Evolutionary conservation across 73 alveolate genomes (phyloP), one percentile per base, ranked within the genome.

Genomic region (Paraurostyla sp.): DNA sequence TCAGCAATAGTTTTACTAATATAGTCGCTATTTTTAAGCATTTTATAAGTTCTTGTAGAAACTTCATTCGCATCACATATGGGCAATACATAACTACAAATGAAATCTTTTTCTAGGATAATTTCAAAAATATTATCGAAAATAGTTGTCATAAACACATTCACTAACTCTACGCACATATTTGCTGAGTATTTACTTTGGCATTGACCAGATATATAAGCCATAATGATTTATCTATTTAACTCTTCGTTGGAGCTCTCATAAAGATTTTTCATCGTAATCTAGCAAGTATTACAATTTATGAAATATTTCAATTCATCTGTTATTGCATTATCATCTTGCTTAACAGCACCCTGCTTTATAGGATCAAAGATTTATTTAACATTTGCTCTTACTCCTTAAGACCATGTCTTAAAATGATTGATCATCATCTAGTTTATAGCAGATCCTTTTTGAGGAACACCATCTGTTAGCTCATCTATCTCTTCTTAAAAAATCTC

Each of bases 241-340:
- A 73, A 27, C 7, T 51, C 71, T 0, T 73, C 86, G 7, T 48
- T 4, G 29, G 40, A n/a, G 1, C 52, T 25, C 3, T 48, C 71
- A 23, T 32, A 25, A 0, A 73, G 9, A 23, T 43, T 48, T n/a
- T 48, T 18, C 71, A 49, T 40, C 2, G 71, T 73, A 20, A 23
- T 73, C 50, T 48, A 48, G 71, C 86, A 73, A 73, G 65, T 73
- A 13, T 43, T 25, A 35, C 86, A 73, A 36, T 73, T 73, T 1
- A 73, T 50, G 27, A 73, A 73, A 50, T 45, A 48, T 30, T 73
- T 1, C 71, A 73, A 46, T 27, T 73, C 86, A 2, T 46, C 46
- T 22, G 71, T 7, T 43, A 73, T 48, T 45, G 7, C n/a, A 3
- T 40, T 27, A 27, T 73, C 86, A 73, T 73, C 48, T 22, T n/a